Percentiles rank a stretch among this genome's conserved stretches.
Conservation (phyloP, 2,329 filamentous ascomycete genomes). For the Talaromyces sp. region DNA sequence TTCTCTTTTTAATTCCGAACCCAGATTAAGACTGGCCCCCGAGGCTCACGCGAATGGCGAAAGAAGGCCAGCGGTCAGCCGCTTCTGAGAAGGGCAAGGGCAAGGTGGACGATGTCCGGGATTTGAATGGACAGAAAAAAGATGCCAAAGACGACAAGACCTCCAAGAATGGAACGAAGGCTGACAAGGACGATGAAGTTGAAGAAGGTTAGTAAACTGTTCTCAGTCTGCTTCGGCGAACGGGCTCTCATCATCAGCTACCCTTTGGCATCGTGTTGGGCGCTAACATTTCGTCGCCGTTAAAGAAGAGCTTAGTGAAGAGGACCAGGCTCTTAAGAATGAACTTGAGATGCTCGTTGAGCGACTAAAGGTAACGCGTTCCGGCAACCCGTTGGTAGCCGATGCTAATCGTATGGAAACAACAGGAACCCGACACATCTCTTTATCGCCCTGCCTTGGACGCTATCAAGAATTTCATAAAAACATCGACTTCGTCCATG, state of each 20-base stretch:
- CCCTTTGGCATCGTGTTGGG: constrained; percentile 21
- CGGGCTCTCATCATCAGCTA: not conserved
- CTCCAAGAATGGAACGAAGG: constrained; percentile 64
- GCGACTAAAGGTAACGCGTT: constrained; percentile 66
- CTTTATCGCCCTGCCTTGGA: constrained; percentile 91
- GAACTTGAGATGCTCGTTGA: constrained; percentile 98
- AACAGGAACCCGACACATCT: constrained; percentile 73
- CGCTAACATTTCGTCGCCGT: constrained; percentile 34
- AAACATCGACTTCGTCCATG: constrained; percentile 99
- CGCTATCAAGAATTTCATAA: constrained; percentile 97
- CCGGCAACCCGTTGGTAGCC: not conserved
- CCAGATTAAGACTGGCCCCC: constrained; percentile 3
- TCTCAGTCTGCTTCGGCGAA: not conserved
- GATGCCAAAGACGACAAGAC: constrained; percentile 63
- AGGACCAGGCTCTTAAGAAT: constrained; percentile 96
- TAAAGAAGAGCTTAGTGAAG: constrained; percentile 85
- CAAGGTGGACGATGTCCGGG: constrained; percentile 69
- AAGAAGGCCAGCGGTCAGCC: constrained; percentile 82
- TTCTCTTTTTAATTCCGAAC: not conserved
- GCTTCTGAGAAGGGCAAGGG: constrained; percentile 92
- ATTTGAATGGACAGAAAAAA: constrained; percentile 50
- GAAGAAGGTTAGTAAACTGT: constrained; percentile 47
- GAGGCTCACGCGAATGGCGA: constrained; percentile 62
- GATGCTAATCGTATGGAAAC: constrained; percentile 1
- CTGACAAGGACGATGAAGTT: constrained; percentile 57